Percentiles rank a stretch among this genome's conserved stretches.
phyloP scores from a whole-genome alignment of 148 eudicot species.

The Rhododendron griersonianum region DNA sequence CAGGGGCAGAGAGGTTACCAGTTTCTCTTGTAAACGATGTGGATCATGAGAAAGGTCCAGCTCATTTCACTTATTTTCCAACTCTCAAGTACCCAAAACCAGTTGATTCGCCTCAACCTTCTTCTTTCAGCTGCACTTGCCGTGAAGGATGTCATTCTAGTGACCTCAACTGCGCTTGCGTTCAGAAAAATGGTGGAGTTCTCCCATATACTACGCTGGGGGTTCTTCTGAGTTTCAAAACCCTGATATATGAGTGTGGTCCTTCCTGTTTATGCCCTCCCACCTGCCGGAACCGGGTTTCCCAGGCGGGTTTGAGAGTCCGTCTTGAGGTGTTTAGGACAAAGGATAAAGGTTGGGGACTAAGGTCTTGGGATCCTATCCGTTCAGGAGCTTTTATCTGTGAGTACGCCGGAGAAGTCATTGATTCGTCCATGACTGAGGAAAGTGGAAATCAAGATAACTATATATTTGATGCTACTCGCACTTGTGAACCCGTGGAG shows the following conservation, averaged over 20 bases:
- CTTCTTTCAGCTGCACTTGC: constrained; percentile 58
- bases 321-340: constrained; percentile 86
- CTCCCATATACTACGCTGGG: constrained; percentile 56
- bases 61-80: constrained; percentile 64
- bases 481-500: constrained; percentile 42
- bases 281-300: constrained; percentile 64
- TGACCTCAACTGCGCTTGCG: constrained; percentile 64
- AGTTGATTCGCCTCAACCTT: constrained; percentile 31
- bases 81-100: constrained; percentile 54
- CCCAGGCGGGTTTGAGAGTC: constrained; percentile 62
- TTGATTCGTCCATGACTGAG: constrained; percentile 42
- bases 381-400: constrained; percentile 70
- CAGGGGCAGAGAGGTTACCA: constrained; percentile 66
- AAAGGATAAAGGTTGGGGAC: constrained; percentile 78
- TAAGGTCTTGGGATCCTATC: constrained; percentile 81
- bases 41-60: constrained; percentile 81
- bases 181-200: constrained; percentile 61
- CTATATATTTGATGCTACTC: constrained; percentile 77
- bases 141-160: constrained; percentile 63
- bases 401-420: constrained; percentile 79
- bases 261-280: constrained; percentile 59
- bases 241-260: constrained; percentile 75
- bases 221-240: constrained; percentile 47
- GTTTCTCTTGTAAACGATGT: constrained; percentile 80
- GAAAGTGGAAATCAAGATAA: constrained; percentile 40